Percentiles rank a stretch among this genome's conserved stretches.
phyloP scores from a whole-genome alignment of 2,329 filamentous ascomycete genomes.

The Cercospora sp. region DNA sequence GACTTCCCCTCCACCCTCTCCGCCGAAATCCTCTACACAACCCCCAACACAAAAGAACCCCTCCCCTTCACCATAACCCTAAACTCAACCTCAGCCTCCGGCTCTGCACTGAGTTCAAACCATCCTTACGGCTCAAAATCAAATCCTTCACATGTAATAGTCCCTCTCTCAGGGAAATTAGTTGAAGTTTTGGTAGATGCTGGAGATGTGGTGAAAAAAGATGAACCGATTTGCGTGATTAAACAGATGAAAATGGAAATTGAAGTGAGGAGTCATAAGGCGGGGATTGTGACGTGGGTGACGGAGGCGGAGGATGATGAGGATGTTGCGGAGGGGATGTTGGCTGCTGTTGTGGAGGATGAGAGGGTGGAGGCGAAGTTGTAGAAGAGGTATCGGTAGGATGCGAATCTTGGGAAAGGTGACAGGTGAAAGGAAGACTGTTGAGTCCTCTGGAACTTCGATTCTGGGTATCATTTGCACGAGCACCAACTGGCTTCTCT shows the following conservation, averaged over 20 bases:
- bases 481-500: background rate
- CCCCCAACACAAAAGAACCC: constrained; percentile 36
- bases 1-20: constrained; percentile 59
- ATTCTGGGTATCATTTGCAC: background rate
- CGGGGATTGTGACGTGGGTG: constrained; percentile 54
- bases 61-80: constrained; percentile 46
- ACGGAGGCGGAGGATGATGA: constrained; percentile 56
- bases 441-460: background rate
- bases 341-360: constrained; percentile 52
- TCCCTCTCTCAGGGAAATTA: constrained; percentile 60
- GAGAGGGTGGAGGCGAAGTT: constrained; percentile 33
- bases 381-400: constrained; percentile 3
- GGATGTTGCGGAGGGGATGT: constrained; percentile 57
- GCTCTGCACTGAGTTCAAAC: constrained; percentile 36
- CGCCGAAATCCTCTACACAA: constrained; percentile 55
- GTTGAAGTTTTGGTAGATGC: constrained; percentile 59
- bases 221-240: constrained; percentile 59
- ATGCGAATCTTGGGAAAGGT: background rate
- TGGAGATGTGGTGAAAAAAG: constrained; percentile 52
- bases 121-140: constrained; percentile 53
- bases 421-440: background rate
- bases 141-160: constrained; percentile 54
- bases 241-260: constrained; percentile 71
- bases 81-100: constrained; percentile 47
- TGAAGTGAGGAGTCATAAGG: constrained; percentile 56